Conservation (phyloP, 2,329 filamentous ascomycete species). For the Colletotrichum agaves region DNA sequence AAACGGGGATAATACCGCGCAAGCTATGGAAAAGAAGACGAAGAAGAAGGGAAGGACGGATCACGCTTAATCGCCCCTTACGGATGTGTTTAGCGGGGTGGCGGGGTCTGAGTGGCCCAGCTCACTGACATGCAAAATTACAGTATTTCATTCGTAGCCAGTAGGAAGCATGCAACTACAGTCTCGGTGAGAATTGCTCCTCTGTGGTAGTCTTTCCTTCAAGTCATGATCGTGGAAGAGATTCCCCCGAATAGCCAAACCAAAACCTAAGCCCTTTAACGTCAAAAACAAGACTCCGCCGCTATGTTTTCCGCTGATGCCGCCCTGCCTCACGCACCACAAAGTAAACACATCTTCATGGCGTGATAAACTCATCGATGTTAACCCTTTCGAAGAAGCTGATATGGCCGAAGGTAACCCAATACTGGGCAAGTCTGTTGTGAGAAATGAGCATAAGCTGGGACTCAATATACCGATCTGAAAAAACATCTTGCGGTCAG, state of each 20-base stretch:
- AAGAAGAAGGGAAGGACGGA: not conserved
- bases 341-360: constrained; percentile 29
- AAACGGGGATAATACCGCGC: not conserved
- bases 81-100: constrained; percentile 15
- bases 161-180: not conserved
- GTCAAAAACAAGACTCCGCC: too few species aligned
- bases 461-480: constrained; percentile 79
- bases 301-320: too few species aligned
- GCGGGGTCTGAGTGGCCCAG: constrained; percentile 7
- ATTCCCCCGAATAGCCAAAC: too few species aligned
- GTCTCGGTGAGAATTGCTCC: too few species aligned
- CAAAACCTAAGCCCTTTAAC: too few species aligned
- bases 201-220: too few species aligned
- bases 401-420: constrained; percentile 72
- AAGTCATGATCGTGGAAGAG: too few species aligned
- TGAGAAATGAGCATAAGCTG: constrained; percentile 82
- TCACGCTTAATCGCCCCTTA: not conserved
- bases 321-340: too few species aligned
- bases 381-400: constrained; percentile 70
- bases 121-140: not conserved
- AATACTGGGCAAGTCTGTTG: constrained; percentile 84
- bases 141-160: not conserved
- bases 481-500: not conserved
- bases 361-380: constrained; percentile 61
- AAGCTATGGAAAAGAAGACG: too few species aligned